Base-by-base conservation (phyloP, 106 monocot genomes). In the Platanthera guangdongensis region DNA sequence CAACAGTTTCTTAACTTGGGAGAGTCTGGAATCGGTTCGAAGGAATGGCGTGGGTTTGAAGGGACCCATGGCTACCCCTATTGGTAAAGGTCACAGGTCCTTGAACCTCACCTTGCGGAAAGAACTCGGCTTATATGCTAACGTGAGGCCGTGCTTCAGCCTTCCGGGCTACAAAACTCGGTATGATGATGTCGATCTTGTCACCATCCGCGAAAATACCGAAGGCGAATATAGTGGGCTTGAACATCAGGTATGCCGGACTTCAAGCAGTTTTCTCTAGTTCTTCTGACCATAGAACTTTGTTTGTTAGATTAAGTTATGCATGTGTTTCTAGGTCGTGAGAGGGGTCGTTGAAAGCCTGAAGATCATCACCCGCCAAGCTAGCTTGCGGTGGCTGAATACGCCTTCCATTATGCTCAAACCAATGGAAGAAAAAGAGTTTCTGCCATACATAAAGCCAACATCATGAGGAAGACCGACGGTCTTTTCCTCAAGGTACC, bases 371-470 rank as follows among this genome's bases (percentile, higher is more conserved):
- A 97, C 96, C 50, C 82, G 96, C 30, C 93, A 93, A 22, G 96
- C 96, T 51, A 94, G 96, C 82, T 68, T 94, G 39, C 89, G 96
- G 96, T 97, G 9, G 93, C 96, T 73, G 96, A 97, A 72, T 97
- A 97, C 85, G 96, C 96, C 73, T 94, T 96, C 80, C 89, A 93
- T 70, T 96, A 93, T 87, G 96, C 96, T 14, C 84, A 89, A 80
- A 19, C 91, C 12, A 81, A 97, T 80, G 91, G 93, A 28, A 83
- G 93, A 14, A 51, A 94, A 59, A 94, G 91, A 79, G 93, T 97
- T n/a, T 97, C 96, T 32, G 96, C 96, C 19, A 97, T 93, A 65
- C 96, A 97, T 78, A 97, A 97, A 83, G 96, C 96, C 71, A 97
- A 97, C 80, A 97, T 97, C 51, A 97, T 97, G 96, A 87, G 91